A percentile compares a stretch with the other conserved stretches of the same genome.
These are phyloP conservation scores for Camellia granthamiana DNA, from an alignment of 148 eudicot species.

Conservation along the genomic window DNA sequence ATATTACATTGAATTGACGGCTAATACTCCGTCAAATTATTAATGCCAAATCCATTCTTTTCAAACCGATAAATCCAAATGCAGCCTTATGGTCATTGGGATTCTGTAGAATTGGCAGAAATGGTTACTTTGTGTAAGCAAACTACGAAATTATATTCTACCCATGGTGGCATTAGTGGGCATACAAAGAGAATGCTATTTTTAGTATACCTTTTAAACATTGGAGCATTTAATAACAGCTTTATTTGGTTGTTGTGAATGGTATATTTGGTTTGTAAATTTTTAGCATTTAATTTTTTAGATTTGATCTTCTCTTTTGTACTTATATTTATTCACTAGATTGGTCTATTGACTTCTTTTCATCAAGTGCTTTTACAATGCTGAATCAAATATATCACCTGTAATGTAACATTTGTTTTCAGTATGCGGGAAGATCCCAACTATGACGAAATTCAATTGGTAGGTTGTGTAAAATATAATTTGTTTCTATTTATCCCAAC, in stretches of 20 bases:
- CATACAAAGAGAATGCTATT: background rate
- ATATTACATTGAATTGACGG: background rate
- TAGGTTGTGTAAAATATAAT: background rate
- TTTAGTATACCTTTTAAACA: background rate
- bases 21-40: background rate
- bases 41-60: background rate
- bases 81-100: background rate
- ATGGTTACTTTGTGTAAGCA: slow-evolving; percentile 1
- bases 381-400: background rate
- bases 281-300: background rate
- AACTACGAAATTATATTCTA: background rate
- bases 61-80: no score
- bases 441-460: background rate
- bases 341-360: background rate
- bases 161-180: background rate
- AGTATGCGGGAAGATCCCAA: background rate
- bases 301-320: background rate
- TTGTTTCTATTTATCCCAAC: background rate
- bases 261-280: background rate
- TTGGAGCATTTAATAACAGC: background rate
- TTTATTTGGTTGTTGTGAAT: background rate
- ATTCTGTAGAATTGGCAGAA: background rate
- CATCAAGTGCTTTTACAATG: background rate
- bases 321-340: background rate
- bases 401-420: background rate